Evolutionary conservation across 495 filamentous ascomycete genomes (phyloP), one percentile per base, ranked within the genome.

Genomic region (Penicillium atrosanguineum): DNA sequence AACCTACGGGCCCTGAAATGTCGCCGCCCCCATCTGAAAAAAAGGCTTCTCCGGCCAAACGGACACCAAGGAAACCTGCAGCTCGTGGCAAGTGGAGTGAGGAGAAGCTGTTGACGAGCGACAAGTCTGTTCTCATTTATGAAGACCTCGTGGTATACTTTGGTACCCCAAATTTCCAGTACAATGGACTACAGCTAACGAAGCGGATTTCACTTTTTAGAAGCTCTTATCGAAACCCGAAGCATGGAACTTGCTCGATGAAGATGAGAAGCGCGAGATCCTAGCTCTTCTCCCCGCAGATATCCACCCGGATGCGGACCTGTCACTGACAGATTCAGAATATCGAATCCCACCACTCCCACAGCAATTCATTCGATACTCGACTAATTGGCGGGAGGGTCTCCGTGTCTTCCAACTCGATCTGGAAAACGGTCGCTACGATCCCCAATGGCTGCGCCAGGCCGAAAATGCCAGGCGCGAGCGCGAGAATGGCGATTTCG

Each of bases 401-500:
- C 52, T 78, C 53, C 66, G 77, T 53, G 63, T 84, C 60, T 86
- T 79, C 50, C 80, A 85, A 53, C 67, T 83, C 16, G 81, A 89
- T 59, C 73, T 92, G 3, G 57, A 69, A 26, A 67, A 76, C 26
- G 89, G 89, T 31, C 78, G 74, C 16, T 82, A 87, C 56, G 81
- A 83, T 55, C 77, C 81, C 0, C 76, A 79, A 55, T 94, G 89
- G 89, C 74, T 85, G 46, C 67, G 58, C 9, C 72, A 87, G 55
- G 89, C 89, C 4, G 78, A 79, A 59, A 57, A 72, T 39, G 88
- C 89, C 7, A 79, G 85, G 62, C 61, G 77, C 48, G 72, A 83
- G 58, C 80, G 89, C 42, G 69, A 72, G n/a, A 65, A 74, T 2
- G 89, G 90, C n/a, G 72, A 79, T 18, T 93, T 87, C 57, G 84